Evolutionary conservation across 345 rosid species (phyloP), one percentile per base, ranked within the genome.

Genomic region (Orychophragmus violaceus): DNA sequence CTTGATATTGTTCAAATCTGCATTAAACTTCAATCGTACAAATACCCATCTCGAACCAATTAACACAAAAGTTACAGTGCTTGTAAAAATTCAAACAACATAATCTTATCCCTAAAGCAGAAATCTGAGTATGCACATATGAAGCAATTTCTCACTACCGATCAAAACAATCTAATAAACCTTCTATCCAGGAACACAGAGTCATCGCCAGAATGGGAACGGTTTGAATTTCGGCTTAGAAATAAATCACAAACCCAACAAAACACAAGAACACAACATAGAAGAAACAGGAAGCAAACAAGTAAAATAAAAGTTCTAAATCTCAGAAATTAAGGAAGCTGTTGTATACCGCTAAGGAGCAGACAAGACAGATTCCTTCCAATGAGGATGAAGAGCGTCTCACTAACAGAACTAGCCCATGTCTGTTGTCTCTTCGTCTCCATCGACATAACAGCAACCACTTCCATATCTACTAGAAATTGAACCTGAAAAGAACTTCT

Each of bases 291-390:
- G 28, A 19, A 27, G 19, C n/a, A 42, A 61, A 44, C 8, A 45
- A 22, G 13, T 4, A 23, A 22, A 13, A 9, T 8, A 42, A 22
- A 8, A 46, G 10, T 6, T 19, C 12, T 45, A 19, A 8, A 21
- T 9, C 27, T 37, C 44, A n/a, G 19, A 14, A 30, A 11, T 41
- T 25, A 8, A 36, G 21, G 24, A 25, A 11, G 55, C 48, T 6
- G 45, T 29, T 54, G 14, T 62, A 64, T 84, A 82, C 84, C 82
- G 66, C 54, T n/a, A 67, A 76, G 72, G 70, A 77, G 72, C 24
- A 79, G 64, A 78, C 72, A 76, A 59, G 82, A 71, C 18, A 84
- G 78, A 77, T 79, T 79, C 69, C 66, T 79, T 27, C 66, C 75
- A 52, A 65, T 58, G 48, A 62, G 12, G 51, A 80, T 6, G 57